Evolutionary conservation across 1,139 yeast genomes (phyloP).

Genomic region (Torulaspora pretoriensis): DNA sequence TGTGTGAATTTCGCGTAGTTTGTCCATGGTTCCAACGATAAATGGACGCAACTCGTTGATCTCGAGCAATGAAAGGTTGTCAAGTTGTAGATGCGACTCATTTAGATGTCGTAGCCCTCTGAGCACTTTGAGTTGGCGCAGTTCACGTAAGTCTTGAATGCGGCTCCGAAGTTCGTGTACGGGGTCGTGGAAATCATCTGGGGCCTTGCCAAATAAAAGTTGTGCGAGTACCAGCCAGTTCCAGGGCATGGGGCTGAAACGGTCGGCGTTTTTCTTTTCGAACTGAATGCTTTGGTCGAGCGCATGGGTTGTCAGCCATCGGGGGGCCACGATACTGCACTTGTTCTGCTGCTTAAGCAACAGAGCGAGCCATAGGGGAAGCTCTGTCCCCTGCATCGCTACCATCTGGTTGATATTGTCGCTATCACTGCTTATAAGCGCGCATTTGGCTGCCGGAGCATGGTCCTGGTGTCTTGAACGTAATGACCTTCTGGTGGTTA

Average conservation of each 20-base stretch:
- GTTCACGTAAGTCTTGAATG: constrained; percentile 80
- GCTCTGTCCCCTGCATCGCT: constrained; percentile 65
- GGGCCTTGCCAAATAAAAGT: constrained; percentile 55
- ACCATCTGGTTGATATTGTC: constrained; percentile 45
- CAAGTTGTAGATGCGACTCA: constrained; percentile 78
- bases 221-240: constrained; percentile 84
- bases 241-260: constrained; percentile 74
- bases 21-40: constrained; percentile 73
- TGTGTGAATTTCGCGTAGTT: constrained; percentile 38
- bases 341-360: constrained; percentile 78
- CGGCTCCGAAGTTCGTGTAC: constrained; percentile 56
- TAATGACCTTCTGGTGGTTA: constrained; percentile 30
- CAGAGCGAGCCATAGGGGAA: constrained; percentile 88
- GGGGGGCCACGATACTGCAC: constrained; percentile 82
- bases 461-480: constrained; percentile 11
- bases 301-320: constrained; percentile 67
- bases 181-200: constrained; percentile 67
- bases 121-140: constrained; percentile 74
- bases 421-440: constrained; percentile 38
- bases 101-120: constrained; percentile 75
- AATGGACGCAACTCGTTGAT: constrained; percentile 86
- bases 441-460: constrained; percentile 5
- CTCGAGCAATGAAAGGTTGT: constrained; percentile 77
- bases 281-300: constrained; percentile 60
- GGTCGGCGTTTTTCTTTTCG: constrained; percentile 54